Evolutionary conservation across 164 flowering plant genomes (phyloP).

Genomic region (Aristolochia contorta): DNA sequence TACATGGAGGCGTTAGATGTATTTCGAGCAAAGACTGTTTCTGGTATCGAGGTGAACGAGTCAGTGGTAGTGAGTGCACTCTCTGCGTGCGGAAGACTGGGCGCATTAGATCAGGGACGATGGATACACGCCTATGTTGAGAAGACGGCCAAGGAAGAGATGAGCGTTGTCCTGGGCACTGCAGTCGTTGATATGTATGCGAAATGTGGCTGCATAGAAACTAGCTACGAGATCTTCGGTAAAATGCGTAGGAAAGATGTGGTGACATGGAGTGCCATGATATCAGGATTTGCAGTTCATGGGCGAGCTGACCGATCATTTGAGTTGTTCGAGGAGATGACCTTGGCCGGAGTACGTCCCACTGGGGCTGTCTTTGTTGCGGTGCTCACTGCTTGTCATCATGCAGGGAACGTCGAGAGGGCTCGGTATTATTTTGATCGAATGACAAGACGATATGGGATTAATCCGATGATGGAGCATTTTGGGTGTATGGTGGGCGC

Average conservation of each 20-base stretch:
- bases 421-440: conserved; percentile 22
- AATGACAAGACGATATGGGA: conserved; percentile 18
- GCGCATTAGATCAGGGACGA: conserved; percentile 27
- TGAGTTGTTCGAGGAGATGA: conserved; percentile 26
- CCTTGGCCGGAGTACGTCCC: conserved; percentile 17
- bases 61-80: conserved; percentile 25
- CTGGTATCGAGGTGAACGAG: conserved; percentile 18
- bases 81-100: conserved; percentile 28
- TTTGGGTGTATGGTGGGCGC: conserved; percentile 45
- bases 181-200: conserved; percentile 71
- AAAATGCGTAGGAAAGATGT: conserved; percentile 22
- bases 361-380: conserved; percentile 29
- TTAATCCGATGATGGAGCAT: conserved; percentile 29
- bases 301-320: conserved; percentile 24
- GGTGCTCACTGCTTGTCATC: conserved; percentile 32
- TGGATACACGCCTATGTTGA: conserved; percentile 27
- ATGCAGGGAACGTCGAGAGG: conserved; percentile 24
- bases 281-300: conserved; percentile 32
- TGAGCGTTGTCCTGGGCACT: conserved; percentile 32
- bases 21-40: conserved; percentile 24
- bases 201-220: conserved; percentile 37
- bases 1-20: conserved; percentile 19
- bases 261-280: conserved; percentile 32
- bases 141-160: conserved; percentile 1
- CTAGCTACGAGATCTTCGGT: conserved; percentile 15